phyloP scores from a whole-genome alignment of 2,329 filamentous ascomycete species.

The Fusarium bulbicola region DNA sequence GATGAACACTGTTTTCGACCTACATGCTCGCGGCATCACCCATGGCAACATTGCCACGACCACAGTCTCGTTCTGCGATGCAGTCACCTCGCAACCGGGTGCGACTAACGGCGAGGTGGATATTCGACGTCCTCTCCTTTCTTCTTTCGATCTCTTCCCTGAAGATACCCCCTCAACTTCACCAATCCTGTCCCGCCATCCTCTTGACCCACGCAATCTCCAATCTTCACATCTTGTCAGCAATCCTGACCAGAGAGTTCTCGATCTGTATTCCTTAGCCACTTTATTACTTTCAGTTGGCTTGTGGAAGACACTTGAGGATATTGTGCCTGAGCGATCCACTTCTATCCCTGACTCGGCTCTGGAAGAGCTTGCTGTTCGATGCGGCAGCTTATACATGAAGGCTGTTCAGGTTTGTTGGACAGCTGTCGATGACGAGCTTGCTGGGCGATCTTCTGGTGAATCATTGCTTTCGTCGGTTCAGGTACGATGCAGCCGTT shows the following conservation, averaged over 20 bases:
- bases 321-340: conserved; percentile 54
- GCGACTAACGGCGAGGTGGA: conserved; percentile 62
- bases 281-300: conserved; percentile 79
- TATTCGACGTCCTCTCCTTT: conserved; percentile 73
- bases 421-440: conserved; percentile 72
- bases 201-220: conserved; percentile 66
- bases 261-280: conserved; percentile 78
- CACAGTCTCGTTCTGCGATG: conserved; percentile 73
- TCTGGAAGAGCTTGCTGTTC: conserved; percentile 69
- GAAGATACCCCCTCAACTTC: conserved; percentile 37
- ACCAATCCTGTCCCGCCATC: conserved; percentile 63
- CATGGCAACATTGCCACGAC: conserved; percentile 76
- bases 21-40: conserved; percentile 74
- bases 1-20: conserved; percentile 75
- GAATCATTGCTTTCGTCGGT: conserved; percentile 63
- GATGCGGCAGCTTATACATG: conserved; percentile 79
- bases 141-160: conserved; percentile 77
- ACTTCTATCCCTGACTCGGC: conserved; percentile 68
- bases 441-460: conserved; percentile 55
- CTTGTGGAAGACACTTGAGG: conserved; percentile 74
- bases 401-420: conserved; percentile 78
- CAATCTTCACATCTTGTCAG: conserved; percentile 57
- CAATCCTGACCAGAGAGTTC: conserved; percentile 64
- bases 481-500: conserved; percentile 65
- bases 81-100: conserved; percentile 52